These are phyloP conservation scores for Serpula lacrymans DNA, from an alignment of 768 basidiomycete species.

Conservation along the genomic window DNA sequence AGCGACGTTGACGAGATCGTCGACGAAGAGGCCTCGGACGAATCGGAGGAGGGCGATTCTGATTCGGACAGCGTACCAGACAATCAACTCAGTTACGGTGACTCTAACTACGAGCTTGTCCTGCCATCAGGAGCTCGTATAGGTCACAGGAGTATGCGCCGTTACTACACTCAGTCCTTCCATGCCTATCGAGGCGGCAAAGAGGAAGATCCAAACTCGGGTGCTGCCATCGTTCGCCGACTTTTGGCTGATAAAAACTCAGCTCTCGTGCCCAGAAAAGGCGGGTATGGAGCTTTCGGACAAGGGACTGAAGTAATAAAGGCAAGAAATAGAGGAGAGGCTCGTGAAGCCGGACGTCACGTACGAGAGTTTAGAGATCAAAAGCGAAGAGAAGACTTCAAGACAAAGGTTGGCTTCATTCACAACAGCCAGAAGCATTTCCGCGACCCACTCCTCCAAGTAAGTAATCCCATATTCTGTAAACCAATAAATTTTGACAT, in stretches of 20 bases:
- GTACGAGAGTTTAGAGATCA: slow-evolving; percentile 82
- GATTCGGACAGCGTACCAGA: slow-evolving; percentile 44
- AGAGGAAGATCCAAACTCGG: slow-evolving; percentile 64
- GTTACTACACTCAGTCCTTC: slow-evolving; percentile 86
- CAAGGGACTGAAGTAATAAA: slow-evolving; percentile 78
- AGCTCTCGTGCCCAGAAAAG: slow-evolving; percentile 78
- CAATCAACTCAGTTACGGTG: slow-evolving; percentile 68
- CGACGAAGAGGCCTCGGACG: slow-evolving; percentile 41
- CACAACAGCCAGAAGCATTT: slow-evolving; percentile 89
- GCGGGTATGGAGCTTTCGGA: slow-evolving; percentile 87
- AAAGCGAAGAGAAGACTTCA: slow-evolving; percentile 75
- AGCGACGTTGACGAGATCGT: slow-evolving; percentile 27
- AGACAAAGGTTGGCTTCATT: slow-evolving; percentile 74
- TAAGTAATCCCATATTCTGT: slow-evolving; percentile 19
- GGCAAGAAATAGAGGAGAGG: slow-evolving; percentile 94
- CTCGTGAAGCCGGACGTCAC: slow-evolving; percentile 86
- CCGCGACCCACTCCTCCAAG: slow-evolving; percentile 68
- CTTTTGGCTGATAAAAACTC: slow-evolving; percentile 80
- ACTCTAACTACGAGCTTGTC: slow-evolving; percentile 82
- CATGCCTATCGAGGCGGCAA: slow-evolving; percentile 40
- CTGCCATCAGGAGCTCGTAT: slow-evolving; percentile 91
- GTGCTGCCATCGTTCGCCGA: slow-evolving; percentile 71
- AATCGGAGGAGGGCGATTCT: slow-evolving; percentile 25
- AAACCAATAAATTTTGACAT: too few species aligned
- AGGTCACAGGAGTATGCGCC: slow-evolving; percentile 83